Base-by-base conservation (phyloP, 192 early-diverging fungal genomes). In the Podila epigama region DNA sequence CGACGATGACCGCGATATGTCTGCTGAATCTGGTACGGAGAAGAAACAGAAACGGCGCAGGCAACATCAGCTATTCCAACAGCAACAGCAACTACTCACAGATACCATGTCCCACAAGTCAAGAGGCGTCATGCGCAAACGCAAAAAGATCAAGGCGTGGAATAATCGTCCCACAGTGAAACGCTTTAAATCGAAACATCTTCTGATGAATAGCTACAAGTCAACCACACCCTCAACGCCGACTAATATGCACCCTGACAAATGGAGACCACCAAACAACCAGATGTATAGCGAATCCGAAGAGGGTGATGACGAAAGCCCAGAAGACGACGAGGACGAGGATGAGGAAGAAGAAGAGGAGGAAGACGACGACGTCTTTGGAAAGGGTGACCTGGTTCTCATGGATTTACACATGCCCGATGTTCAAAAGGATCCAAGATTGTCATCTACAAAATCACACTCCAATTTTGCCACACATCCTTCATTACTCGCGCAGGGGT, bases 371-470 rank as follows among this genome's bases (percentile, higher is more conserved):
- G 73, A 77, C 13, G 73, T 77, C 5, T 77, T 77, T 64, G 73
- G 66, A 42, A 77, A 77, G 56, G 73, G 63, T 13, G 73, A 77
- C 33, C 73, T 77, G 20, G 73, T 77, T 16, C 56, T 77, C 10
- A 77, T 77, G 73, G 73, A 77, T 22, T 34, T 77, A 16, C 73
- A 77, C 18, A 77, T 77, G 73, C 73, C 73, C 1, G 73, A 77
- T 36, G 51, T 63, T 3, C 60, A 77, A 68, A 68, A 68, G 27
- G 61, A 63, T 16, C 31, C 65, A 4, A 60, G 61, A 16, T 18
- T 68, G 12, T 60, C 65, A 11, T 63, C 60, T 22, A 41, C 72
- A 32, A 60, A 60, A 29, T 68, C 72, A 4, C 52, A 67, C 10
- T 67, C 72, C 48, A 75, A 41, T 20, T 75, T 68, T 29, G 52